Evolutionary conservation across 352 stramenopile genomes (phyloP), one percentile per base, ranked within the genome.

Genomic region (Phytophthora hibernalis): DNA sequence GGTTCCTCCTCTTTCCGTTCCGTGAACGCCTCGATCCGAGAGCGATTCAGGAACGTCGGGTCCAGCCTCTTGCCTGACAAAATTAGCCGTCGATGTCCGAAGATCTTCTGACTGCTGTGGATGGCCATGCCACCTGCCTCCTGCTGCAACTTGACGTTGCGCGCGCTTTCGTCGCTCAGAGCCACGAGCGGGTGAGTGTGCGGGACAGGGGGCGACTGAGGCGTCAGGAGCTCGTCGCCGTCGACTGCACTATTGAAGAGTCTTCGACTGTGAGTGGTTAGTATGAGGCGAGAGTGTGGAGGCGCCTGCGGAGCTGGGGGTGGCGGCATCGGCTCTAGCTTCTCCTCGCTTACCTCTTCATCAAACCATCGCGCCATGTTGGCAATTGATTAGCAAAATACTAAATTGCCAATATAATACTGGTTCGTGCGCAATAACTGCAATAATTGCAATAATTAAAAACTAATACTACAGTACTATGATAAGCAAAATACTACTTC

Each of bases 141-240:
- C 24, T 50, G 52, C 26, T 72, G 55, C 40, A 72, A 18, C 31
- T 75, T 71, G 13, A 72, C 62, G 15, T 69, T 74, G 26, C 61
- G 61, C 3, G 65, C 61, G 21, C 65, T 69, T 61, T 66, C 49
- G 30, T 73, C 38, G 12, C 65, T 55, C 40, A 86, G 55, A 40
- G 69, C 50, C 21, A 72, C 61, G 16, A 90, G 40, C n/a, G 83
- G 83, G 22, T 92, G 83, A 11, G 69, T 66, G 47, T 92, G 83
- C 2, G 83, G 83, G 26, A 73, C 51, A 6, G 83, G 83, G 38
- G 82, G 56, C 13, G 74, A 61, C 50, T 80, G 71, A 15, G 71
- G 78, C 3, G 65, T 57, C 38, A 74, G 22, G 10, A 65, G 20
- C 8, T 80, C 71, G 2, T 85, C 72, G 3, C 77, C 70, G 0